Evolutionary conservation across 495 filamentous ascomycete genomes (phyloP), one percentile per base, ranked within the genome.

Genomic region (Penicillium goetzii): DNA sequence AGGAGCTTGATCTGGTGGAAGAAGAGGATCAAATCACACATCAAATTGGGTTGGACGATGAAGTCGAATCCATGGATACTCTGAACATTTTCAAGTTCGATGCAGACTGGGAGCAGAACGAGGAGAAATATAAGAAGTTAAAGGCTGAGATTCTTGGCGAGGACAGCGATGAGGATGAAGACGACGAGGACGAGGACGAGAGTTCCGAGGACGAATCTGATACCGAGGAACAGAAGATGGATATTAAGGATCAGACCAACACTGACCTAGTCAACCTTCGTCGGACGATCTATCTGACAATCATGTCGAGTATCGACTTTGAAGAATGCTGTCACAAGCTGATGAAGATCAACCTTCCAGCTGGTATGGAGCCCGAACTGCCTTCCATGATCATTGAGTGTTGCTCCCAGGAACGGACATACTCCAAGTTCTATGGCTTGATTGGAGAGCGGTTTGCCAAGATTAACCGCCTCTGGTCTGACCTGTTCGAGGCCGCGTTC

Each of bases 21-120:
- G 96, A 98, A 71, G 94, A 97, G 70, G 95, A 99, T 69, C 94
- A 97, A 64, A 96, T 97, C 63, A 97, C 94, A 1, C 95, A 99
- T 75, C 84, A 83, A 55, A 79, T 89, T 21, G 86, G 87, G 21
- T 76, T 98, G 28, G 90, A 93, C 62, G 92, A 92, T 63, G 88
- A 93, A 23, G 83, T 97, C 60, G 90, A 93, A 32, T 86, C 89
- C 0, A 84, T 96, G 69, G 93, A 98, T 69, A 84, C 84, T 2
- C 77, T 97, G 28, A 98, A 99, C 68, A 87, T 99, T 52, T 99
- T 99, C 83, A 97, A 97, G 74, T 92, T 87, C 60, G 95, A 99
- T 71, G 68, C 91, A 0, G 83, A 97, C 25, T 98, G 89, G 86
- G 90, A 97, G 72, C 87, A 90, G 68, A 89, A 97, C 65, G 95